Evolutionary conservation across 78 protist genomes (phyloP), one percentile per base, ranked within the genome.

Genomic region (Pigoraptor vietnamica): DNA sequence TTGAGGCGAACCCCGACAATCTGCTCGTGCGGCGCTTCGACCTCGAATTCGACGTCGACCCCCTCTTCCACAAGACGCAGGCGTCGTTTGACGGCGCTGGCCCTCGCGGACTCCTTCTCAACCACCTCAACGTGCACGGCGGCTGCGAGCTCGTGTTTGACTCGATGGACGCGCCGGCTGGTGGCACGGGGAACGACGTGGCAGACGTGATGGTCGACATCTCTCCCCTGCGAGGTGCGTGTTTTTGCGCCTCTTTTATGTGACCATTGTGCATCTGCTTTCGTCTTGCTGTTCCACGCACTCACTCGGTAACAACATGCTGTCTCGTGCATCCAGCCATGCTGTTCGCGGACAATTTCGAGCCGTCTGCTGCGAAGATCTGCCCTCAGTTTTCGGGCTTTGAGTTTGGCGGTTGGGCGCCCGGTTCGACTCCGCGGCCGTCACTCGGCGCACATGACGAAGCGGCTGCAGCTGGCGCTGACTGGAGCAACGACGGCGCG

Each of bases 61-160:
- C 99, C 25, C 90, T 97, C 34, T 97, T 96, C 93, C 0, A 40
- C 35, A 92, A 90, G 86, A 94, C 96, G 39, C 90, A 96, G 0
- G 96, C 96, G n/a, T 92, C 94, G 48, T 97, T 97, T 81, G 98
- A 96, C 90, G 98, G 91, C 2, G 96, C 97, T 87, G 98, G 97
- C 14, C 96, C 93, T 1, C 35, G 88, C 23, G 97, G 97, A 9
- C 91, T 95, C 36, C 91, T 94, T 24, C 92, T 95, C 40, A 95
- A 95, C 84, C 38, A 94, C 37, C 95, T 96, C 89, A 39, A 40
- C 10, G 67, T 94, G n/a, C 29, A 86, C 40, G 90, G 37, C 35
- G 88, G 35, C 23, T 89, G 96, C 81, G 93, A 90, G 88, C 48
- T 96, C 9, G 88, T 95, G 2, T 94, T 96, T 33, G 98, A 95